A percentile compares a stretch with the other conserved stretches of the same genome.
These are phyloP conservation scores for Isoetes taiwanensis DNA, from an alignment of 75 land plant species.

Conservation along the genomic window DNA sequence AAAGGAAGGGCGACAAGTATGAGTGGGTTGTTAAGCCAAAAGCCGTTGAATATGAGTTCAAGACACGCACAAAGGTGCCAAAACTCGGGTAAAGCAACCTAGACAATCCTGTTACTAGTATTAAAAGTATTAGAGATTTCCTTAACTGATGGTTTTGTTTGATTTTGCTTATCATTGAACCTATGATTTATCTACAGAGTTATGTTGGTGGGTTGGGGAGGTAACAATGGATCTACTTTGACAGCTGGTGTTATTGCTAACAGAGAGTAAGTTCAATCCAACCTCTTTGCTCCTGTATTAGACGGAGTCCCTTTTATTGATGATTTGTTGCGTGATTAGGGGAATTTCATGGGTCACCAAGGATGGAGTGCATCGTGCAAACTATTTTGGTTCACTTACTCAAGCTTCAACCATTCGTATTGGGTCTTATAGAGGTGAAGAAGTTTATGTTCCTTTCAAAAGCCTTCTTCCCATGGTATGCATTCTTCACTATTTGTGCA, in stretches of 20 bases:
- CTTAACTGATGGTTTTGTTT: too few species aligned
- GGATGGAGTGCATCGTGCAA: constrained; percentile 79
- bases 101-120: too few species aligned
- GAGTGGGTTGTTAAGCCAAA: constrained; percentile 87
- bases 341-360: constrained; percentile 92
- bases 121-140: too few species aligned
- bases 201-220: constrained; percentile 97
- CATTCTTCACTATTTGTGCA: too few species aligned
- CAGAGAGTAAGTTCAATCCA: constrained; percentile 38
- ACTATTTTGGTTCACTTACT: constrained; percentile 87
- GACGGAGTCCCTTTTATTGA: background rate
- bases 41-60: constrained; percentile 68
- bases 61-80: constrained; percentile 54
- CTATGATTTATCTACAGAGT: too few species aligned
- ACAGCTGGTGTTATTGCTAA: constrained; percentile 94
- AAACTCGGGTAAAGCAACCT: constrained; percentile 93
- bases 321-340: constrained; percentile 17
- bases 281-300: background rate
- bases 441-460: constrained; percentile 90
- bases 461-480: constrained; percentile 94
- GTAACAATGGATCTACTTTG: constrained; percentile 89
- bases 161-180: too few species aligned
- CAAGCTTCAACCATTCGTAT: constrained; percentile 78
- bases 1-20: constrained; percentile 53
- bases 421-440: constrained; percentile 84